A percentile compares a stretch with the other conserved stretches of the same genome.
These are phyloP conservation scores for Arabidopsis suecica DNA, from an alignment of 345 rosid species.

Conservation along the genomic window DNA sequence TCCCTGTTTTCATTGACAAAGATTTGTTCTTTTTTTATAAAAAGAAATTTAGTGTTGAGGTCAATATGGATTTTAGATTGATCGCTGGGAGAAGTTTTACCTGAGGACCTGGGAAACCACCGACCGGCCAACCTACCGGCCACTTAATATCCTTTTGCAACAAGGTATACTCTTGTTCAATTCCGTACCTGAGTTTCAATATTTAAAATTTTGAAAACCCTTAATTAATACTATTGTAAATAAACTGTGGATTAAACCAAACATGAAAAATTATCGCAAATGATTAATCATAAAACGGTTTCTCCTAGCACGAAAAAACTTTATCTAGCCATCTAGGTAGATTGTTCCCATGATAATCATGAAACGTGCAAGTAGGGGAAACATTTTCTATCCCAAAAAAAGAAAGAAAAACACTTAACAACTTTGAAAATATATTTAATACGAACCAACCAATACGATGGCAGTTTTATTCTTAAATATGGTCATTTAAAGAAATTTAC, in stretches of 20 bases:
- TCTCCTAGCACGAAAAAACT: not conserved
- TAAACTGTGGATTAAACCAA: not conserved
- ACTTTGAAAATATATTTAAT: no score
- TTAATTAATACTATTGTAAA: not conserved
- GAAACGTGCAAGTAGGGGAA: not conserved
- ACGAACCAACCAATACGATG: no score
- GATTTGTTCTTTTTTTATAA: not conserved
- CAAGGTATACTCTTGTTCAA: constrained; percentile 83
- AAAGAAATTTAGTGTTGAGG: not conserved
- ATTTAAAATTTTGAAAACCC: not conserved
- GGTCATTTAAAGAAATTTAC: constrained; percentile 38
- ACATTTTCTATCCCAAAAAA: no score
- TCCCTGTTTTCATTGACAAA: constrained; percentile 48
- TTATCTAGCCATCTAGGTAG: not conserved
- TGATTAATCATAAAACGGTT: not conserved
- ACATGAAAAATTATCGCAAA: not conserved
- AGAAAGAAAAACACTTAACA: no score
- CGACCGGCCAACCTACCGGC: constrained; percentile 83
- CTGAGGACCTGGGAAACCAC: constrained; percentile 86
- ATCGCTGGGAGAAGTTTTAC: constrained; percentile 39
- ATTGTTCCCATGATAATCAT: not conserved
- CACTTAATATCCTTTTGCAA: constrained; percentile 65
- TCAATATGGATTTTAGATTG: not conserved
- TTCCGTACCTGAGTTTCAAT: constrained; percentile 62
- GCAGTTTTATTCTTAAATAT: no score